Evolutionary conservation across 345 rosid species (phyloP).

Genomic region (Linum usitatissimum): DNA sequence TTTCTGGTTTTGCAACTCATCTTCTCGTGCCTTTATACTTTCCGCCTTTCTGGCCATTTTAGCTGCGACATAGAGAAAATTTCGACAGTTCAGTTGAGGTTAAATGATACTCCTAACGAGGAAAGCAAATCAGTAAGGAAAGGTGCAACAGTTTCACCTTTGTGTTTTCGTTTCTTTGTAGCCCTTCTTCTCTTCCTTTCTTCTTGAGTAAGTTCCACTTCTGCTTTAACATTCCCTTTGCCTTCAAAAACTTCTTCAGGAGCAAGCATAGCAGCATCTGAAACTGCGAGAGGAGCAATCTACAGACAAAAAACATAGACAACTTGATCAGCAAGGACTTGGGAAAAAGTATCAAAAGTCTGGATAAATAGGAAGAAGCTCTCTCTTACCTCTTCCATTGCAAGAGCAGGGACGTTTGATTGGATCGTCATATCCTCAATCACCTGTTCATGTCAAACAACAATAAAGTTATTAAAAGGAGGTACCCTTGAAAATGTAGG

Average conservation of each 20-base stretch:
- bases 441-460: constrained; percentile 33
- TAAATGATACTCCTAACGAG: not conserved
- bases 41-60: not conserved
- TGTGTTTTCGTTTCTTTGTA: constrained; percentile 77
- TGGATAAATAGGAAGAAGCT: not conserved
- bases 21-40: not conserved
- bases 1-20: not conserved
- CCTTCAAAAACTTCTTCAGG: constrained; percentile 87
- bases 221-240: constrained; percentile 79
- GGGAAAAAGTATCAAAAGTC: not conserved
- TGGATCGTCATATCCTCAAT: constrained; percentile 87
- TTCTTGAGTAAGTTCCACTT: constrained; percentile 62
- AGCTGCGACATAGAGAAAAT: not conserved
- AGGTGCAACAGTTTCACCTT: constrained; percentile 36
- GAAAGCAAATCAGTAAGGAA: not conserved
- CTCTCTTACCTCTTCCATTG: constrained; percentile 83
- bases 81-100: not conserved
- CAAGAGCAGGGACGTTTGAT: constrained; percentile 86
- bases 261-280: constrained; percentile 97
- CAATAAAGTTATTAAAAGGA: constrained; percentile 5
- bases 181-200: constrained; percentile 98
- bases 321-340: constrained; percentile 4
- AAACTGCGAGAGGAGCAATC: constrained; percentile 91
- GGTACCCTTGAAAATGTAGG: constrained; percentile 4
- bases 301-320: constrained; percentile 20